phyloP scores from a whole-genome alignment of 805 yeast genomes.

The Cyberlindnera euphorbiae region DNA sequence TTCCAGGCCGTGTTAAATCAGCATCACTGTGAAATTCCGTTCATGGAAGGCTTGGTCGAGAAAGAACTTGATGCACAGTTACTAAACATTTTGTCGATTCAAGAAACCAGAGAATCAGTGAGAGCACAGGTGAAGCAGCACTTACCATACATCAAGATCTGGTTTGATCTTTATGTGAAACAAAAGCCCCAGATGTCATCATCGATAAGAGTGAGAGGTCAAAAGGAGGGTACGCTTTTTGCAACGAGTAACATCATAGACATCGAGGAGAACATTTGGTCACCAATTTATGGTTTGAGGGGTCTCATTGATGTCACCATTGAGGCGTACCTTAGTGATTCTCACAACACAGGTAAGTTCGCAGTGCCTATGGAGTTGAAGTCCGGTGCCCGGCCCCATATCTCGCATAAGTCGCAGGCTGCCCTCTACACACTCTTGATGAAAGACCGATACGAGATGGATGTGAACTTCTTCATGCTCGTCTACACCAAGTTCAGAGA shows the following conservation, averaged over 20 bases:
- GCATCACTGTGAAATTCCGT: slow-evolving; percentile 25
- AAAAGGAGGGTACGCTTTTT: slow-evolving; percentile 35
- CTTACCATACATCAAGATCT: slow-evolving; percentile 44
- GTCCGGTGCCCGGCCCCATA: slow-evolving; percentile 63
- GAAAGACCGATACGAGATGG: slow-evolving; percentile 72
- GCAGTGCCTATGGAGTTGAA: slow-evolving; percentile 86
- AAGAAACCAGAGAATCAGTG: slow-evolving; percentile 42
- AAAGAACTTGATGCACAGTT: slow-evolving; percentile 37
- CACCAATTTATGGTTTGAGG: slow-evolving; percentile 82
- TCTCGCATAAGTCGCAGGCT: slow-evolving; percentile 82
- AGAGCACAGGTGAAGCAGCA: slow-evolving; percentile 41
- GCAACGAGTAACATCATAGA: slow-evolving; percentile 66
- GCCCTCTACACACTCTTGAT: slow-evolving; percentile 74
- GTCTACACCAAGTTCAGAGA: slow-evolving; percentile 65
- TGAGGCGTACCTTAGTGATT: slow-evolving; percentile 45
- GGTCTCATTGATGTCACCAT: slow-evolving; percentile 90
- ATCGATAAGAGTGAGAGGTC: slow-evolving; percentile 24
- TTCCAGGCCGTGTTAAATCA: slow-evolving; percentile 49
- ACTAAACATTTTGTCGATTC: slow-evolving; percentile 52
- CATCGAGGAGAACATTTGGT: slow-evolving; percentile 88
- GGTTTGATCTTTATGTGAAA: slow-evolving; percentile 46
- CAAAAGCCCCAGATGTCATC: slow-evolving; percentile 25
- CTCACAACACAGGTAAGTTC: slow-evolving; percentile 34
- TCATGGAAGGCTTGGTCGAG: slow-evolving; percentile 32
- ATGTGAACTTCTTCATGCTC: slow-evolving; percentile 58